These are phyloP conservation scores for Eucalyptus coolabah DNA, from an alignment of 345 rosid genomes.

Conservation along the genomic window DNA sequence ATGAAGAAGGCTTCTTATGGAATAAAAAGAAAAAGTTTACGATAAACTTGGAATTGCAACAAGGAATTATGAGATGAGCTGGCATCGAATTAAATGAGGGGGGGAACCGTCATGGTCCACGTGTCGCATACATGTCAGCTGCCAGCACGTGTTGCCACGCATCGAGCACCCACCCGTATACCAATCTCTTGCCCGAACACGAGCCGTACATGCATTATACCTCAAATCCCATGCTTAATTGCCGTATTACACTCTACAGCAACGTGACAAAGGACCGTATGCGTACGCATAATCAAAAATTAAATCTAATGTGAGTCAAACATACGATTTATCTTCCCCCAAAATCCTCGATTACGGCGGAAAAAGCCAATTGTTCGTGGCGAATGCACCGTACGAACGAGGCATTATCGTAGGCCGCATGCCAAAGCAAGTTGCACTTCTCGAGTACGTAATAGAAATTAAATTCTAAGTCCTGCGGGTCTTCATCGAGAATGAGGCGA, in stretches of 20 bases:
- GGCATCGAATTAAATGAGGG: not conserved
- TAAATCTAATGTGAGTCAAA: not conserved
- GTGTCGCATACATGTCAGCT: not conserved
- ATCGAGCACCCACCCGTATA: not conserved
- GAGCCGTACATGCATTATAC: not conserved
- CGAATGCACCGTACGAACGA: not conserved
- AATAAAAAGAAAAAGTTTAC: not conserved
- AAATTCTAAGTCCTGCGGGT: not conserved
- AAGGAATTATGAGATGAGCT: not conserved
- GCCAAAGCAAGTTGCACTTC: not conserved
- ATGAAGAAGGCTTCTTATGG: no score
- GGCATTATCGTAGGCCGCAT: not conserved
- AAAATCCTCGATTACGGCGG: not conserved
- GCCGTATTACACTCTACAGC: not conserved
- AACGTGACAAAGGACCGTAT: not conserved
- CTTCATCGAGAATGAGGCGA: not conserved
- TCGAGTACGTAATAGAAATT: not conserved
- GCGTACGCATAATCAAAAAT: not conserved
- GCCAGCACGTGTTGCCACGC: not conserved
- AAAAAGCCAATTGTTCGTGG: not conserved
- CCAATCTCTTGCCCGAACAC: not conserved
- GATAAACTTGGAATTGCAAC: no score
- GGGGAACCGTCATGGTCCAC: not conserved
- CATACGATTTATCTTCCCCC: not conserved
- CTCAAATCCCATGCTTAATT: not conserved